Conservation (phyloP, 768 basidiomycete genomes). For the Austroboletus festivus region DNA sequence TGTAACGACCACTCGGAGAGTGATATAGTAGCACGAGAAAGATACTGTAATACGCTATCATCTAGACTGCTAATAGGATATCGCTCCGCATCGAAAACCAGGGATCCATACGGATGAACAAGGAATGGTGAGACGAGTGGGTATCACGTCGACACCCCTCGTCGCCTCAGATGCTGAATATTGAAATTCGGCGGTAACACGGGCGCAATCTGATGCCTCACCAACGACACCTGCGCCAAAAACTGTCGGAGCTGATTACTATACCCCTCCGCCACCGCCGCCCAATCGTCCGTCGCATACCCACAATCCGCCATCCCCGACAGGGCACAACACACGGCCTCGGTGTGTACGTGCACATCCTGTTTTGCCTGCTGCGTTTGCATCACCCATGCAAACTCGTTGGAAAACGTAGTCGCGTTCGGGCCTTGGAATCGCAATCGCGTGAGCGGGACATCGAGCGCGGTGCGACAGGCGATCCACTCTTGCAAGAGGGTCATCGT, state of each 20-base stretch:
- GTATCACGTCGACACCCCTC: slow-evolving; percentile 23
- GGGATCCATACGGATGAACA: background rate
- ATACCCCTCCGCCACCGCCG: slow-evolving; percentile 28
- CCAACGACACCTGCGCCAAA: slow-evolving; percentile 28
- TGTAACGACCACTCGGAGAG: too few species aligned
- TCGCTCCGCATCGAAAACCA: background rate
- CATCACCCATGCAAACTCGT: slow-evolving; percentile 30
- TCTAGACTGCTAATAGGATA: slow-evolving; percentile 14
- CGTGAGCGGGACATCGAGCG: slow-evolving; percentile 19
- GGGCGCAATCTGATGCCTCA: slow-evolving; percentile 30
- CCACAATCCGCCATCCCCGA: slow-evolving; percentile 26
- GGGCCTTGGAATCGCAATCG: slow-evolving; percentile 30
- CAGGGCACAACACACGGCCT: slow-evolving; percentile 20
- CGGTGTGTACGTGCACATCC: slow-evolving; percentile 21
- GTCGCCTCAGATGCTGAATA: slow-evolving; percentile 30
- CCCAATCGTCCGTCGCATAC: slow-evolving; percentile 25
- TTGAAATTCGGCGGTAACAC: slow-evolving; percentile 33
- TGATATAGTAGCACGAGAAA: too few species aligned
- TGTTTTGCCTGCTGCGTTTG: slow-evolving; percentile 25
- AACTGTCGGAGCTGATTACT: slow-evolving; percentile 30
- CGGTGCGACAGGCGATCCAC: slow-evolving; percentile 19
- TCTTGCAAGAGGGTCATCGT: slow-evolving; percentile 31
- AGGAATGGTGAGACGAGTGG: background rate
- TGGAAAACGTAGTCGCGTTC: slow-evolving; percentile 26
- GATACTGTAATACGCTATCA: slow-evolving; percentile 2